A percentile compares a stretch with the other conserved stretches of the same genome.
These are phyloP conservation scores for Dissophora ornata DNA, from an alignment of 192 early-diverging fungal species.

Conservation along the genomic window DNA sequence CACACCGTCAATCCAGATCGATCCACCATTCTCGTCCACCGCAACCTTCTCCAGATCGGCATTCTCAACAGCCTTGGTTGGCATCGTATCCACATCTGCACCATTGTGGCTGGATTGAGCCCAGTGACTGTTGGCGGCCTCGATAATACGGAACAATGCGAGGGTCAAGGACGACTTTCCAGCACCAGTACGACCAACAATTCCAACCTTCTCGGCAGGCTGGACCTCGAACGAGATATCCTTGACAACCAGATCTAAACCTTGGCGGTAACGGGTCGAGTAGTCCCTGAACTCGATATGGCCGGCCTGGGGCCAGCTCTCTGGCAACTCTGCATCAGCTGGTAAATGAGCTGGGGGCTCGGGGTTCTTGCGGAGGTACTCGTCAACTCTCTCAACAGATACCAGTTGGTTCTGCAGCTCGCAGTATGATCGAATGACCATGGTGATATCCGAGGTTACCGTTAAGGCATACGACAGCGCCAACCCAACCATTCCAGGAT, in stretches of 20 bases:
- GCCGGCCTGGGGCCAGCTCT: conserved; percentile 80
- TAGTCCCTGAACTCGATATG: conserved; percentile 75
- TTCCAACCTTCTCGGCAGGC: conserved; percentile 11
- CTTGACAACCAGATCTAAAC: conserved; percentile 79
- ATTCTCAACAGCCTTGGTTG: neutral
- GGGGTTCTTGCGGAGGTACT: conserved; percentile 78
- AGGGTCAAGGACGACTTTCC: conserved; percentile 46
- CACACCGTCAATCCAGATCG: conserved; percentile 64
- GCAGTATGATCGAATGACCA: conserved; percentile 81
- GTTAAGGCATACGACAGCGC: conserved; percentile 72
- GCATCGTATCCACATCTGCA: neutral
- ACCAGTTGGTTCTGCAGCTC: conserved; percentile 73
- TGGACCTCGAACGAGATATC: conserved; percentile 1
- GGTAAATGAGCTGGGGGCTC: conserved; percentile 86
- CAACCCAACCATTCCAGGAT: conserved; percentile 73
- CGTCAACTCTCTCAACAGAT: conserved; percentile 63
- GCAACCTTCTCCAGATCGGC: conserved; percentile 7
- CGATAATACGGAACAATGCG: conserved; percentile 54
- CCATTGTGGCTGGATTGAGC: conserved; percentile 1
- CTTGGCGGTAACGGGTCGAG: conserved; percentile 82
- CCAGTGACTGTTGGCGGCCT: conserved; percentile 39
- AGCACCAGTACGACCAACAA: conserved; percentile 43
- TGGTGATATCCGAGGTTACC: conserved; percentile 82
- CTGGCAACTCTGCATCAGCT: conserved; percentile 62
- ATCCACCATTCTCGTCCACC: conserved; percentile 61